Base-by-base conservation (phyloP, 768 basidiomycete species). In the Crucibulum laeve region DNA sequence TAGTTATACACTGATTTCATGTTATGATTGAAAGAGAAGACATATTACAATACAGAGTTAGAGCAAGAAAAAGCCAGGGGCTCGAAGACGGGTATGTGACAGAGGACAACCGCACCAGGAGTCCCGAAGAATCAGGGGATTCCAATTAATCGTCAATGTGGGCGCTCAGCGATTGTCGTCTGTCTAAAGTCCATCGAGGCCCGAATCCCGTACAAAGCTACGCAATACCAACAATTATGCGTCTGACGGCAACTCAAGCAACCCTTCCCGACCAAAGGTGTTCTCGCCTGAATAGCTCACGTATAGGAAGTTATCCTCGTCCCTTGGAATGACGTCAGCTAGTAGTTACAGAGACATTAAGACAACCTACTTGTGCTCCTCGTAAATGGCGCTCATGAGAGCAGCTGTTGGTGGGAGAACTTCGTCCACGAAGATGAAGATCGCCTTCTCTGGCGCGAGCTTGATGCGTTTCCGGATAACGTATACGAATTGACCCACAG, bases 391-490 rank as follows among this genome's bases (percentile, higher is more conserved):
- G 58, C 91, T 93, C 96, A 99, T 99, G 38, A 98, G 73, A 2
- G 95, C 94, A 11, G 95, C 96, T 1, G 96, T 98, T 33, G 96
- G 96, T 34, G 96, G 96, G 22, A 99, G 77, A 42, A 98, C 93
- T 64, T 99, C 96, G 56, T 99, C 93, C 40, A 99, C 96, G 58
- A 98, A 99, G 68, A 99, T 97, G 74, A 98, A 99, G 71, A 99
- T 99, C 26, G 96, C 96, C 72, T 97, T 97, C 81, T 99, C 96
- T 24, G 96, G 94, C 18, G 93, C 90, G 45, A 99, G 81, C 82
- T 99, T 98, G 86, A 98, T 99, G 49, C 96, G 88, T 77, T 99
- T 99, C 59, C 96, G 86, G 62, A 99, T 99, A 25, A 99, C 96
- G 65, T 99, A 99, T 45, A 99, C 96, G 63, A 99, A 99, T 62